Evolutionary conservation across 2,329 filamentous ascomycete genomes (phyloP).

Genomic region (Diaporthe sp.): DNA sequence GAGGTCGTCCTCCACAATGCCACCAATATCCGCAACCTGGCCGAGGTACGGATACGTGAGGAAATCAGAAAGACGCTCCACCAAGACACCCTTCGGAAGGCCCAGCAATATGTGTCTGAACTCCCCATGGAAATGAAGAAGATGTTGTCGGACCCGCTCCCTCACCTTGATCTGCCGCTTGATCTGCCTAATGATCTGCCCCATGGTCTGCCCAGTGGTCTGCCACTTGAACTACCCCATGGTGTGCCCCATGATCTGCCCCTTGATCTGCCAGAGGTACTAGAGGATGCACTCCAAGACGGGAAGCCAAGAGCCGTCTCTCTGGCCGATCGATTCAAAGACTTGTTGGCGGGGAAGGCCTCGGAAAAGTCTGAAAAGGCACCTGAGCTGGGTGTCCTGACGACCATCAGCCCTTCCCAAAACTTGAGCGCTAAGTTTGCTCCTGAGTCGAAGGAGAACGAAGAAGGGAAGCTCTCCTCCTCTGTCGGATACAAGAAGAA

Average conservation of each 20-base stretch:
- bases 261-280: neutral
- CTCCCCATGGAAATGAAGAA: constrained; percentile 32
- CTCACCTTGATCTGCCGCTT: neutral
- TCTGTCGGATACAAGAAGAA: neutral
- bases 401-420: neutral
- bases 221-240: too few species aligned
- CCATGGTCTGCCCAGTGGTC: too few species aligned
- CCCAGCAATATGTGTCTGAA: constrained; percentile 13
- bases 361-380: neutral
- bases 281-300: neutral
- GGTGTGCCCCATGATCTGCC: too few species aligned
- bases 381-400: neutral
- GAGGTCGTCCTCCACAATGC: constrained; percentile 34
- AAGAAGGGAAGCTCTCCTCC: neutral
- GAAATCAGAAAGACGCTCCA: neutral
- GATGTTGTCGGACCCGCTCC: neutral
- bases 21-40: constrained; percentile 38
- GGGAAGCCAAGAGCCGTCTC: constrained; percentile 22
- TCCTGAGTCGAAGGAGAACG: neutral
- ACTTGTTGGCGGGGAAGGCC: neutral
- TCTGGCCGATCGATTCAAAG: neutral
- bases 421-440: neutral
- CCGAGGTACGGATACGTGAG: constrained; percentile 36
- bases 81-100: neutral
- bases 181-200: neutral